Base-by-base conservation (phyloP, 176 grass and related monocot species). In the Elymus sibiricus region DNA sequence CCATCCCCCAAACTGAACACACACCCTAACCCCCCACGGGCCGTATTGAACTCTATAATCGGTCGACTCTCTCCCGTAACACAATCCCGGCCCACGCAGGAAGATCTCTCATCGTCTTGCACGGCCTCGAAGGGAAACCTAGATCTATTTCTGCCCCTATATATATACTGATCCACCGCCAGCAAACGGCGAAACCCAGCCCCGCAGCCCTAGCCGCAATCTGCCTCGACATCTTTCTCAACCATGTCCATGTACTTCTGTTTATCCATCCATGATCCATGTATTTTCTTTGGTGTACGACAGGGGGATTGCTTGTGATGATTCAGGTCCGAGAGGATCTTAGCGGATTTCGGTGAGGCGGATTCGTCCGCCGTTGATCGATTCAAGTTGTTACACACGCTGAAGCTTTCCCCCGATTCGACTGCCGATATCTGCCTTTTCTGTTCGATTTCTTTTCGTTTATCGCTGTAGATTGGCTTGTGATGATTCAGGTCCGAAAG, bases 271-370 rank as follows among this genome's bases (percentile, higher is more conserved):
- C 6, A 7, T 53, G 16, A 53, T 17, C 12, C 6, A 7, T 53
- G 16, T 53, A 19, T 53, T 53, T 53, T 53, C 5, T 29, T 17
- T 51, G 5, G 15, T 51, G 47, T 51, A 51, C 17, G 47, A 51
- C 17, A 6, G 14, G 31, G 7, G 12, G 17, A 19, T 49, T 77
- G 81, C 85, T 91, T 25, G n/a, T 87, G 89, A 91, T 90, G 89
- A 87, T 87, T 84, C 64, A 79, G 88, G 38, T 89, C 88, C 77
- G 82, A 90, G 44, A 86, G 83, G 88, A 78, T 86, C 83, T 90
- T 90, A 86, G 88, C 88, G 88, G 88, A 90, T 86, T 90, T 90
- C 88, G 55, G 88, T 90, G 88, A 90, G 88, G 88, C 70, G 73
- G 72, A 86, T 70, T 62, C 22, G 1, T 34, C 68, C 38, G 88